Evolutionary conservation across 352 stramenopile species (phyloP), one percentile per base, ranked within the genome.

Genomic region (Chrysophaeum taylorii): DNA sequence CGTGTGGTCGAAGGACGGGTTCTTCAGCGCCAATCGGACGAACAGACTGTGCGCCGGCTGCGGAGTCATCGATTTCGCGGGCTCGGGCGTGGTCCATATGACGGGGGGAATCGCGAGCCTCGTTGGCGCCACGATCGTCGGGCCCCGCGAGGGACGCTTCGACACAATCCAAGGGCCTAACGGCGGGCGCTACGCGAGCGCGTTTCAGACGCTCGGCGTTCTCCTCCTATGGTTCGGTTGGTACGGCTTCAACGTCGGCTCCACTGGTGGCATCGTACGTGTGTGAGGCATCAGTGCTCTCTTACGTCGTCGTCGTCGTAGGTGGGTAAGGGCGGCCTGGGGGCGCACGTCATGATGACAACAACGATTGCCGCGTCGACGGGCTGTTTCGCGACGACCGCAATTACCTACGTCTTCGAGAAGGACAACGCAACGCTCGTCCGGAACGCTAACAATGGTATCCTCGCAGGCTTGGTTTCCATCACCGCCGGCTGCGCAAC

Each of bases 191-290:
- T n/a, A n/a, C n/a, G n/a, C n/a, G n/a, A n/a, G n/a, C n/a, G 45
- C 31, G 7, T 57, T 73, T 35, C 74, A 82, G 74, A 82, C 81
- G 41, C 72, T 88, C 54, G 80, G 82, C 60, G 84, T 79, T 15
- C 81, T 88, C 42, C 75, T 74, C 61, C 74, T 87, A 16, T 88
- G 81, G 81, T 82, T 87, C 62, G 81, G 80, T 36, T 87, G 83
- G 84, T 90, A 90, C 67, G 85, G 87, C 33, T 92, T 93, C 78
- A 93, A 93, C 76, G 75, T 77, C 64, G 85, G 84, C 53, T 90
- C 82, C 41, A 86, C 85, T 42, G 70, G 87, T 36, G 73, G 39
- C 25, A 86, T 86, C 76, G n/a, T n/a, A n/a, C n/a, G n/a, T n/a
- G n/a, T n/a, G n/a, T n/a, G n/a, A n/a, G n/a, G n/a, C n/a, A n/a